These are phyloP conservation scores for Harringtonia aguacate DNA, from an alignment of 2,329 filamentous ascomycete species.

Conservation along the genomic window DNA sequence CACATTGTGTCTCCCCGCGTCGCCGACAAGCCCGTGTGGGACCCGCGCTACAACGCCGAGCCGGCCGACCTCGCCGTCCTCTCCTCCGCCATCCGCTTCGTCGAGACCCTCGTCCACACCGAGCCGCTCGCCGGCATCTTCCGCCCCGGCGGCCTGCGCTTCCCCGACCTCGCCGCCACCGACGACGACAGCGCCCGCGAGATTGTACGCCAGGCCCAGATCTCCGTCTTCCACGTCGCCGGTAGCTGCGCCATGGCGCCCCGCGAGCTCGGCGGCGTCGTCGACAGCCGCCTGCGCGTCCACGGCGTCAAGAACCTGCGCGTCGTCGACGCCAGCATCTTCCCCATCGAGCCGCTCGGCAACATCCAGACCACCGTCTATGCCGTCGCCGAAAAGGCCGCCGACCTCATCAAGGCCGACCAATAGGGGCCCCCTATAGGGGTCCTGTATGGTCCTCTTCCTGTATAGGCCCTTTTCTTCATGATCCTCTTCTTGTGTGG, in stretches of 20 bases:
- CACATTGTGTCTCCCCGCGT: conserved; percentile 36
- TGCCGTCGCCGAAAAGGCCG: conserved; percentile 8
- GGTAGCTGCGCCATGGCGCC: conserved; percentile 29
- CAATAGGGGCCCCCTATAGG: too few relatives aligned
- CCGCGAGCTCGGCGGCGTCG: conserved; percentile 4
- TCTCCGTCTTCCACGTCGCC: conserved; percentile 33
- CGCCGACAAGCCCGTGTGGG: conserved; percentile 28
- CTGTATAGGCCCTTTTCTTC: too few relatives aligned
- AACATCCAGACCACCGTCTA: conserved; percentile 10
- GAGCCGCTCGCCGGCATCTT: conserved; percentile 25
- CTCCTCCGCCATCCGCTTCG: conserved; percentile 10
- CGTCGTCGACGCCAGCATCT: conserved; percentile 8
- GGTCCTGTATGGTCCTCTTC: too few relatives aligned
- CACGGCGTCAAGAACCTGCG: conserved; percentile 5
- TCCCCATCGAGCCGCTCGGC: conserved; percentile 7
- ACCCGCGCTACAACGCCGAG: conserved; percentile 36
- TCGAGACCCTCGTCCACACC: not conserved
- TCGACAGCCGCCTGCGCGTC: conserved; percentile 1
- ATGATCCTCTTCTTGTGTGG: too few relatives aligned
- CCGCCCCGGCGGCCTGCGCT: conserved; percentile 24
- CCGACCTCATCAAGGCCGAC: conserved; percentile 7
- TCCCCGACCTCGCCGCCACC: conserved; percentile 18
- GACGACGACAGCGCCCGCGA: not conserved
- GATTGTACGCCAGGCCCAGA: conserved; percentile 10
- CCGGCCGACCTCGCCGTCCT: conserved; percentile 6